phyloP scores from a whole-genome alignment of 2,329 filamentous ascomycete genomes.

The Chaetomiaceae sp. region DNA sequence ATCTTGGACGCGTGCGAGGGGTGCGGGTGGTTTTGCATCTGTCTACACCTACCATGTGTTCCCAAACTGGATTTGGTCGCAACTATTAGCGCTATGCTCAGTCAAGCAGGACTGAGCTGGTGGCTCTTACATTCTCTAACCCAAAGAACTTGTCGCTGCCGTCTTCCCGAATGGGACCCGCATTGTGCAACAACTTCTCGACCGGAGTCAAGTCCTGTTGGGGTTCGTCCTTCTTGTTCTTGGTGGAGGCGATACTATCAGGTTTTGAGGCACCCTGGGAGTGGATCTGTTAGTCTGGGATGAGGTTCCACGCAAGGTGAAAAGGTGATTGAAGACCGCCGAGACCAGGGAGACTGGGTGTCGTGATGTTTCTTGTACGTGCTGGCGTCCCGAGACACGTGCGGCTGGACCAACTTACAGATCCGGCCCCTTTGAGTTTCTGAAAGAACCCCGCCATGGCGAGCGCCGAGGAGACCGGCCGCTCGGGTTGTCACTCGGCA shows the following conservation, averaged over 20 bases:
- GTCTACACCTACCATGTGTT: conserved; percentile 76
- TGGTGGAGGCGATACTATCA: conserved; percentile 36
- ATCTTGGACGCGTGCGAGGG: background rate
- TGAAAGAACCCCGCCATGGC: conserved; percentile 56
- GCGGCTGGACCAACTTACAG: conserved; percentile 41
- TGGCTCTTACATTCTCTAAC: conserved; percentile 81
- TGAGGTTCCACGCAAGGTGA: conserved; percentile 2
- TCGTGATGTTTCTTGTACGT: background rate
- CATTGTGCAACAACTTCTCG: conserved; percentile 73
- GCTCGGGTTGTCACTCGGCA: conserved; percentile 19
- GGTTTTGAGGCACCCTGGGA: conserved; percentile 43
- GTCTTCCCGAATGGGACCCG: conserved; percentile 75
- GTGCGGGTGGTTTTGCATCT: background rate
- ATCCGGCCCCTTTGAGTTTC: conserved; percentile 53
- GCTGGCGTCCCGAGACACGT: background rate
- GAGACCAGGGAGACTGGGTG: conserved; percentile 2
- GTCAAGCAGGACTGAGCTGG: background rate
- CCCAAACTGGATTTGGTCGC: conserved; percentile 63
- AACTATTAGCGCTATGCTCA: conserved; percentile 34
- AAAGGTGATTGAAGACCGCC: conserved; percentile 6
- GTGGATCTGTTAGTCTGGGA: conserved; percentile 24
- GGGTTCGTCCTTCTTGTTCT: conserved; percentile 54
- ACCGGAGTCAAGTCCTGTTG: conserved; percentile 57
- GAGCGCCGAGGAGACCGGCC: conserved; percentile 18
- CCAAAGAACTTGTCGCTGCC: conserved; percentile 98